A percentile compares a stretch with the other conserved stretches of the same genome.
These are phyloP conservation scores for Pestalotiopsis sp. DNA, from an alignment of 2,329 filamentous ascomycete genomes.

Conservation along the genomic window DNA sequence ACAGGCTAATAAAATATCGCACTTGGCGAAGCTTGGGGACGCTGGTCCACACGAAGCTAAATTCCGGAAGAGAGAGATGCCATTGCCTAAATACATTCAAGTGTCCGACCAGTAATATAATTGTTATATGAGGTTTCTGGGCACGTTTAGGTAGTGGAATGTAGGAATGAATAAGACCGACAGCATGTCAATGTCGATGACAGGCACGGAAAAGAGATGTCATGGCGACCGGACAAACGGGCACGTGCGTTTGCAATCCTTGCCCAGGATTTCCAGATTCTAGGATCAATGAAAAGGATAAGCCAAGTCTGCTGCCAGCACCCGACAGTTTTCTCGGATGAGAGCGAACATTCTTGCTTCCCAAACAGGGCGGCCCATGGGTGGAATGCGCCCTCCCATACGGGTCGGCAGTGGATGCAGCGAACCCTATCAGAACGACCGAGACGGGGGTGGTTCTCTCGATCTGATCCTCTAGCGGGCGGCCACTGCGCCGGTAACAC, in stretches of 20 bases:
- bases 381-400: constrained; percentile 1
- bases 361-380: background rate
- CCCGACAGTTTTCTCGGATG: background rate
- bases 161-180: background rate
- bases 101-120: too few relatives aligned
- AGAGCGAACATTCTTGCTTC: background rate
- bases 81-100: background rate
- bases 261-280: background rate
- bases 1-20: background rate
- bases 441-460: constrained; percentile 2
- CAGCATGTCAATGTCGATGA: background rate
- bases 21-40: background rate
- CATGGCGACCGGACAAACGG: background rate
- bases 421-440: constrained; percentile 13
- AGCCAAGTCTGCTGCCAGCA: background rate
- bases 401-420: constrained; percentile 13
- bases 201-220: background rate
- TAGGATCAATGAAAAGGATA: background rate
- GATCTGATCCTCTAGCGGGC: background rate
- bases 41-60: background rate
- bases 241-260: background rate
- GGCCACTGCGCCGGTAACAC: background rate
- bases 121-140: too few relatives aligned
- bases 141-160: too few relatives aligned
- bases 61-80: background rate